Base-by-base conservation (phyloP, 345 rosid species). In the Hypericum androsaemum region DNA sequence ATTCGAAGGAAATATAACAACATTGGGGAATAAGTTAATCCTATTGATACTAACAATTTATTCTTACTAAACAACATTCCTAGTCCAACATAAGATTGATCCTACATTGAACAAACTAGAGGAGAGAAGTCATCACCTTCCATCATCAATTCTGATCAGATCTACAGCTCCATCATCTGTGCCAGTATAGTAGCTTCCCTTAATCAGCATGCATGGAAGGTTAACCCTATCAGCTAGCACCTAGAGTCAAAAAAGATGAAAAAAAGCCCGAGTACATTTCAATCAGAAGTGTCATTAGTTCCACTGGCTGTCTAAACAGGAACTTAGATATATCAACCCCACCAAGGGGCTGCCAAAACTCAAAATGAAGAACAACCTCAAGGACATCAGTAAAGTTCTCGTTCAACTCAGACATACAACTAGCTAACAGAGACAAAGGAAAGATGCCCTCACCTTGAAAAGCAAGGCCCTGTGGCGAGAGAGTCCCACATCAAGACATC, bases 141-240 rank as follows among this genome's bases (percentile, higher is more conserved):
- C 86, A 52, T 67, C 52, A 64, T 82, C 78, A 51, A 82, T 72
- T 70, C 71, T 80, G 63, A 89, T 78, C 73, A 89, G 66, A 71
- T 86, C 84, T 66, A 89, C 87, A 52, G 96, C 96, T 47, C 97
- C 97, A 62, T 86, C 95, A 71, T 89, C 97, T 7, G 97, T 86
- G 63, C 97, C 97, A 55, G 97, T 86, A 51, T 86, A 89, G 76
- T 77, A 89, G 79, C 96, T 89, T 43, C 94, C 94, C 69, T 89
- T 89, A 55, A 89, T 87, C 79, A 89, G 78, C 86, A 80, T 79
- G 64, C 97, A 86, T 10, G 97, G 95, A 57, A 89, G 88, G 66
- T 74, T 81, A 53, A 89, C 73, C 69, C 59, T 86, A 74, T 89
- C 97, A 52, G 96, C 96, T 53, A 89, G 79, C 50, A 86, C 94